phyloP scores from a whole-genome alignment of 2,329 filamentous ascomycete species.

The Alternaria dauci region DNA sequence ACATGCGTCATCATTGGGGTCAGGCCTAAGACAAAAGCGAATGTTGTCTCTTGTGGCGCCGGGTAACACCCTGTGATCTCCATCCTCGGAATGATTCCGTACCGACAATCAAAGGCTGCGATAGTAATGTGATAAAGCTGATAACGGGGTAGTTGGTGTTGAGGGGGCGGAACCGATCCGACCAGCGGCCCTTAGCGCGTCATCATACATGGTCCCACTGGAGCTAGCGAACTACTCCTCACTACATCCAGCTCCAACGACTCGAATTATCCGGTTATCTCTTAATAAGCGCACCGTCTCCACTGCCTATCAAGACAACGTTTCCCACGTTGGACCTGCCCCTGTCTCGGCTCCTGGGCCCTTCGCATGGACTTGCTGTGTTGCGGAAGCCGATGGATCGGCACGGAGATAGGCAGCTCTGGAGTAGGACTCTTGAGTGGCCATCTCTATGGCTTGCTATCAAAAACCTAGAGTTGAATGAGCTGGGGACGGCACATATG shows the following conservation, averaged over 20 bases:
- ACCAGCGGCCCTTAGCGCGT: not conserved
- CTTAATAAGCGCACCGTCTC: slow-evolving; percentile 4
- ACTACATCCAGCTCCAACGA: not conserved
- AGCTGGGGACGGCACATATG: not conserved
- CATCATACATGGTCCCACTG: slow-evolving; percentile 6
- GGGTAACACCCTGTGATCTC: not conserved
- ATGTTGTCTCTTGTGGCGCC: not conserved
- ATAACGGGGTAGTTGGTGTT: slow-evolving; percentile 11
- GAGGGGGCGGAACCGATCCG: slow-evolving; percentile 14
- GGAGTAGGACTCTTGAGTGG: not conserved
- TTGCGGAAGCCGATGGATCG: not conserved
- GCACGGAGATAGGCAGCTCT: not conserved
- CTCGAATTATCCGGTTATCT: slow-evolving; percentile 4
- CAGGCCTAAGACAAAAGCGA: not conserved
- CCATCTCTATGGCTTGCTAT: slow-evolving; percentile 4
- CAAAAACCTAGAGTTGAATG: not conserved
- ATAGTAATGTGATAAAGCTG: not conserved
- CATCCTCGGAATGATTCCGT: not conserved
- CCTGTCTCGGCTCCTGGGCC: not conserved
- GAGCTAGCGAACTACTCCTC: not conserved
- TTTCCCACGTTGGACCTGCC: not conserved
- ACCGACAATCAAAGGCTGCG: not conserved
- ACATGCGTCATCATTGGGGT: not conserved
- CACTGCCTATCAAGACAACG: not conserved
- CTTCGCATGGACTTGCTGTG: slow-evolving; percentile 9